Evolutionary conservation across 768 basidiomycete species (phyloP).

Genomic region (Mycena galericulata): DNA sequence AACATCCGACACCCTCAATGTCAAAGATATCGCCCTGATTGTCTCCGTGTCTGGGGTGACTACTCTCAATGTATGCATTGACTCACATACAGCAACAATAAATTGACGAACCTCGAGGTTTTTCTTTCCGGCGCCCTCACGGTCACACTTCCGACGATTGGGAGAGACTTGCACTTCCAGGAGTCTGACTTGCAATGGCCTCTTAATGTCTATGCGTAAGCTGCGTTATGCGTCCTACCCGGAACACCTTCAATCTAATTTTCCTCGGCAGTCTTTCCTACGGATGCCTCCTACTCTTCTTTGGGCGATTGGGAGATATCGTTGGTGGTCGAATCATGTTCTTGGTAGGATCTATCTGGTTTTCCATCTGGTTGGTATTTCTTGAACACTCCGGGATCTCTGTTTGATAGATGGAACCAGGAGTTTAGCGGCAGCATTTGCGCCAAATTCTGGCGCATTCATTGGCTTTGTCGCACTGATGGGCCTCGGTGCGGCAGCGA

Average conservation of each 20-base stretch:
- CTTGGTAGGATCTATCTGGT: conserved; percentile 45
- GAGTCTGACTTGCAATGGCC: conserved; percentile 43
- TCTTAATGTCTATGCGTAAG: conserved; percentile 41
- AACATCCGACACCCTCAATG: background rate
- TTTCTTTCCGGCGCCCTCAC: conserved; percentile 42
- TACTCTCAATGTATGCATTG: conserved; percentile 37
- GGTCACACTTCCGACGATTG: conserved; percentile 43
- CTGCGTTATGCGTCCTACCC: background rate
- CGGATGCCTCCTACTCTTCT: conserved; percentile 40
- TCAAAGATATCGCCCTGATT: conserved; percentile 36
- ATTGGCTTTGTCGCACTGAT: conserved; percentile 47
- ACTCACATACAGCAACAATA: background rate
- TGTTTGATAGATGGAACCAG: conserved; percentile 14
- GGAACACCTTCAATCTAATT: too few relatives aligned
- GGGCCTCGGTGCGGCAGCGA: conserved; percentile 50
- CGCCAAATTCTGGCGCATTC: conserved; percentile 41
- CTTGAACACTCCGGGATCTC: background rate
- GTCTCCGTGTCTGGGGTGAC: conserved; percentile 40
- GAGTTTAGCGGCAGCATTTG: conserved; percentile 47
- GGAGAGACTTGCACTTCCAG: conserved; percentile 39
- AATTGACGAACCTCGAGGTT: conserved; percentile 25
- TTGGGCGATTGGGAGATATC: conserved; percentile 41
- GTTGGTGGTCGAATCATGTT: conserved; percentile 44
- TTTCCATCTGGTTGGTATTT: conserved; percentile 44
- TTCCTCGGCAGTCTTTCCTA: conserved; percentile 35